phyloP scores from a whole-genome alignment of 2,329 filamentous ascomycete species.

The Talaromyces marneffei region DNA sequence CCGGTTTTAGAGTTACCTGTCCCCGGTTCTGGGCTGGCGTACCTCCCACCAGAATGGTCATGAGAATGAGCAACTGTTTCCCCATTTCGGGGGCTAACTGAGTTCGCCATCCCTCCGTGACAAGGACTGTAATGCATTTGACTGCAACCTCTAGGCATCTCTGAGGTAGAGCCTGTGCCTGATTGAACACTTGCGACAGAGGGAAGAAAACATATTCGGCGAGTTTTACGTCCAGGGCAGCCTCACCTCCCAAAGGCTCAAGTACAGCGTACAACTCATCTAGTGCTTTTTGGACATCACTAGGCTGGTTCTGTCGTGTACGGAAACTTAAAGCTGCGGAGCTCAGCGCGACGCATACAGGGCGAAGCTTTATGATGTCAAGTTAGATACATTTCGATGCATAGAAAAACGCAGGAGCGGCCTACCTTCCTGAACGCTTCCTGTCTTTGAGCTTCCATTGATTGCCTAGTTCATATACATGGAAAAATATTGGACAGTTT shows the following conservation, averaged over 20 bases:
- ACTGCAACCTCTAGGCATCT: constrained; percentile 66
- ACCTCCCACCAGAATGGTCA: constrained; percentile 75
- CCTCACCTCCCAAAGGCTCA: constrained; percentile 34
- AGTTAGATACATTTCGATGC: constrained; percentile 6
- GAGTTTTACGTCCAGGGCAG: constrained; percentile 66
- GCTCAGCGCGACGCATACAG: constrained; percentile 54
- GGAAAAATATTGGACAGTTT: background rate
- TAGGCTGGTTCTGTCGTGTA: constrained; percentile 39
- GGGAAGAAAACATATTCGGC: constrained; percentile 96
- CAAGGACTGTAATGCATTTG: constrained; percentile 66
- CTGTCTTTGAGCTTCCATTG: constrained; percentile 36
- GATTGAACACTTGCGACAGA: constrained; percentile 75
- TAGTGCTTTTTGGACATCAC: constrained; percentile 46
- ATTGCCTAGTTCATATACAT: background rate
- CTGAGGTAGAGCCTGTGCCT: constrained; percentile 65
- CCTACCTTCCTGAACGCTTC: constrained; percentile 39
- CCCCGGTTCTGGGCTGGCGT: constrained; percentile 50
- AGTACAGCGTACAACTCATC: constrained; percentile 38
- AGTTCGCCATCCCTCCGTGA: constrained; percentile 72
- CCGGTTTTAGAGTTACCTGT: constrained; percentile 23
- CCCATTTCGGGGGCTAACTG: constrained; percentile 64
- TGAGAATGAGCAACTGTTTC: constrained; percentile 77
- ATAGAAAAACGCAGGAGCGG: background rate
- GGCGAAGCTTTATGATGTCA: constrained; percentile 47
- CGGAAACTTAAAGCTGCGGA: constrained; percentile 49